phyloP scores from a whole-genome alignment of 2,329 filamentous ascomycete genomes.

The Exophiala spinifera region DNA sequence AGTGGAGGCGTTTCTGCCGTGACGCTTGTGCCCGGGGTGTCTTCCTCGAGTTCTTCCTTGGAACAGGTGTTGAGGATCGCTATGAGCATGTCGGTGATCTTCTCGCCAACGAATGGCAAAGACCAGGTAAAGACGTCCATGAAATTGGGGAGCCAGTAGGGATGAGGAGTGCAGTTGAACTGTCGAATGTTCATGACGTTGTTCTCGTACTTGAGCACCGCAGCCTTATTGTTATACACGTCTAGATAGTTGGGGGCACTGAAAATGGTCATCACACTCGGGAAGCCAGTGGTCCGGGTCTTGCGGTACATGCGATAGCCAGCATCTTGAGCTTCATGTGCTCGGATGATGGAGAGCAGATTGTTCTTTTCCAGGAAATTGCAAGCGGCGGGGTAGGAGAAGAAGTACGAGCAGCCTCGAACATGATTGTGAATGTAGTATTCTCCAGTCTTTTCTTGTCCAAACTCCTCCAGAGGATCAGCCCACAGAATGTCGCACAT shows the following conservation, averaged over 20 bases:
- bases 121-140: constrained; percentile 99
- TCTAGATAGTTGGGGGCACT: constrained; percentile 98
- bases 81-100: constrained; percentile 99
- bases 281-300: constrained; percentile 95
- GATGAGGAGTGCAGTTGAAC: constrained; percentile 99
- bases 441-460: constrained; percentile 96
- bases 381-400: constrained; percentile 95
- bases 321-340: constrained; percentile 96
- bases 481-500: constrained; percentile 99
- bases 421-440: constrained; percentile 99
- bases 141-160: constrained; percentile 99
- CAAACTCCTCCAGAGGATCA: constrained; percentile 95
- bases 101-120: constrained; percentile 95
- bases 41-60: constrained; percentile 95
- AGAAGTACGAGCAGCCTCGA: constrained; percentile 97
- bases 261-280: constrained; percentile 99
- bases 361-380: constrained; percentile 99
- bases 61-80: constrained; percentile 97
- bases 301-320: constrained; percentile 99
- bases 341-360: constrained; percentile 90
- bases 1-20: constrained; percentile 73
- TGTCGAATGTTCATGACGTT: constrained; percentile 99
- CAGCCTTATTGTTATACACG: constrained; percentile 99
- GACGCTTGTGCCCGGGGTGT: constrained; percentile 68
- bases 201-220: constrained; percentile 98